Evolutionary conservation across 345 rosid species (phyloP).

Genomic region (Pugionium cornutum): DNA sequence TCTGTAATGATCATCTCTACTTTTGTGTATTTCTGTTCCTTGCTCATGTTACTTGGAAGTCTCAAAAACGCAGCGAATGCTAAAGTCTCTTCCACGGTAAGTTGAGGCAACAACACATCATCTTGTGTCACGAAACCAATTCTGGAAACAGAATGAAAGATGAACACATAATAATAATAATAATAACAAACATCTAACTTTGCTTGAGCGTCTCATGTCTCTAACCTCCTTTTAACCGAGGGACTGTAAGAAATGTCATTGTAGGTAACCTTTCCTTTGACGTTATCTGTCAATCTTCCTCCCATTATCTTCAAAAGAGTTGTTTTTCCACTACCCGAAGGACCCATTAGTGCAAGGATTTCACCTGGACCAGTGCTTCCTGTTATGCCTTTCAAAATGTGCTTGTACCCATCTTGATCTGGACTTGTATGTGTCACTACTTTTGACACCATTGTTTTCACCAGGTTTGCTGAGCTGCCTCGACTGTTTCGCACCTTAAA

Average conservation of each 20-base stretch:
- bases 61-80: constrained; percentile 85
- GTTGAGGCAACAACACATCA: constrained; percentile 87
- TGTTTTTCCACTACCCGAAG: constrained; percentile 98
- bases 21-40: constrained; percentile 68
- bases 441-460: constrained; percentile 68
- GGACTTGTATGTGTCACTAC: constrained; percentile 53
- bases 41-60: constrained; percentile 81
- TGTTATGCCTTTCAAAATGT: constrained; percentile 78
- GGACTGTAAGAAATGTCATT: constrained; percentile 75
- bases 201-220: not conserved
- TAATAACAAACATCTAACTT: not conserved
- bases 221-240: constrained; percentile 76
- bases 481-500: constrained; percentile 58
- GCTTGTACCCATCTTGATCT: constrained; percentile 71
- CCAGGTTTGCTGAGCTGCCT: constrained; percentile 51
- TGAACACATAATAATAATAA: not conserved
- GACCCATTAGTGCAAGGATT: constrained; percentile 94
- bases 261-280: constrained; percentile 70
- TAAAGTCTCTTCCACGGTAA: constrained; percentile 90
- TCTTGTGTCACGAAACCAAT: constrained; percentile 98
- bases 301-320: constrained; percentile 83
- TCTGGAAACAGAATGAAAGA: constrained; percentile 43
- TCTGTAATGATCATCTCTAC: constrained; percentile 81
- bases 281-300: constrained; percentile 76
- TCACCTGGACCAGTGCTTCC: constrained; percentile 93